These are phyloP conservation scores for Candida tallmaniae DNA, from an alignment of 805 yeast species.

Conservation along the genomic window DNA sequence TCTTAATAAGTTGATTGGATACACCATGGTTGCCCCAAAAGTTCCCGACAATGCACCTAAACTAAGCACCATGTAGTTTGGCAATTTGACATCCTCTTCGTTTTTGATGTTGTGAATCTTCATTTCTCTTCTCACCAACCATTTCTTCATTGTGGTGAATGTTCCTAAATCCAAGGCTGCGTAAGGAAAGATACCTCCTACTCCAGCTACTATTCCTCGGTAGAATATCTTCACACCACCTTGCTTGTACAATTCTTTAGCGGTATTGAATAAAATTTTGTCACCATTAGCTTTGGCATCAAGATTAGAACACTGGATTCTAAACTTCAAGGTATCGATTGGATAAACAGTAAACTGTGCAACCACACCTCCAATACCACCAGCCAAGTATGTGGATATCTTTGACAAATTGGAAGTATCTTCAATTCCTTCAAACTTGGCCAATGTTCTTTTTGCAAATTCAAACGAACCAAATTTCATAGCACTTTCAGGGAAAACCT, in stretches of 20 bases:
- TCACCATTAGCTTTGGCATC: constrained; percentile 60
- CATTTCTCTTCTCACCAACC: constrained; percentile 66
- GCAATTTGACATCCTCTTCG: constrained; percentile 61
- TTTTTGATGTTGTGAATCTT: constrained; percentile 20
- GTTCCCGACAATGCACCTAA: constrained; percentile 96
- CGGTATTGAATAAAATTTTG: constrained; percentile 58
- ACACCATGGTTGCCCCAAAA: constrained; percentile 92
- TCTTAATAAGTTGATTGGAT: constrained; percentile 86
- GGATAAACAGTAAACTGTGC: constrained; percentile 94
- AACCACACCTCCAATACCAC: constrained; percentile 94
- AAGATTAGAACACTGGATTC: constrained; percentile 88
- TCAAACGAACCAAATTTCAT: constrained; percentile 97
- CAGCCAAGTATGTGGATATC: constrained; percentile 80
- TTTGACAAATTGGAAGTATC: constrained; percentile 70
- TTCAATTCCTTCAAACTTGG: constrained; percentile 68
- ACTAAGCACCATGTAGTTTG: constrained; percentile 75
- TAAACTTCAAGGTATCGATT: constrained; percentile 87
- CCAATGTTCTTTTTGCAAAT: constrained; percentile 69
- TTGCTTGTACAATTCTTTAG: constrained; percentile 68
- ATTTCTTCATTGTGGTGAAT: constrained; percentile 77
- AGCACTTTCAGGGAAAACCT: constrained; percentile 95
- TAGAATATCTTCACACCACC: constrained; percentile 81
- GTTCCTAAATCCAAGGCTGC: constrained; percentile 96
- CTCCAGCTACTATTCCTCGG: constrained; percentile 86
- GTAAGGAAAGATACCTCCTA: constrained; percentile 94